phyloP scores from a whole-genome alignment of 345 rosid genomes.

The Leavenworthia alabamica region DNA sequence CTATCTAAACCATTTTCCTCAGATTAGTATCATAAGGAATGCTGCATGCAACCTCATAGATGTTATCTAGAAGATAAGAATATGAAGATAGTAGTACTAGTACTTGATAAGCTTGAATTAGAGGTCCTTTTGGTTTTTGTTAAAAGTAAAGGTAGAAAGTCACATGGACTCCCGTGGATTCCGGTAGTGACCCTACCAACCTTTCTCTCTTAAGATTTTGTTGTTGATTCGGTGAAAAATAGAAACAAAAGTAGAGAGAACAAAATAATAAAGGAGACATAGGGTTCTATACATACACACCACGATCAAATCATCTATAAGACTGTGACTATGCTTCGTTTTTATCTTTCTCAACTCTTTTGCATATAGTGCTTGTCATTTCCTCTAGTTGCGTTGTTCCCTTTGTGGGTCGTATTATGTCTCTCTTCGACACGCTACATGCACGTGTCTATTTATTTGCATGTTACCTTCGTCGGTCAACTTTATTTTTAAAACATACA shows the following conservation, averaged over 20 bases:
- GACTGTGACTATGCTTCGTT: conserved; percentile 7
- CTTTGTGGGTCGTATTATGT: conserved; percentile 40
- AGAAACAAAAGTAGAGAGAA: not conserved
- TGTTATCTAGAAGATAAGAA: conserved; percentile 5
- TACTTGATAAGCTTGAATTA: conserved; percentile 19
- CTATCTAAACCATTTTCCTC: not conserved
- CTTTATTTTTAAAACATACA: not conserved
- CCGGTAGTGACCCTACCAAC: conserved; percentile 46
- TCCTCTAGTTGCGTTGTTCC: conserved; percentile 28
- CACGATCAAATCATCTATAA: conserved; percentile 23
- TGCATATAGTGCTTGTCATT: conserved; percentile 38
- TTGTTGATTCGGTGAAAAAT: conserved; percentile 11
- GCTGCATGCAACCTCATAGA: conserved; percentile 7
- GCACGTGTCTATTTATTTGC: conserved; percentile 17
- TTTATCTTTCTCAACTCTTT: conserved; percentile 17
- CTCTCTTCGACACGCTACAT: conserved; percentile 9
- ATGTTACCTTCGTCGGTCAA: conserved; percentile 16
- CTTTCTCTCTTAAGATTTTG: conserved; percentile 21
- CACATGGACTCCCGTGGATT: conserved; percentile 81
- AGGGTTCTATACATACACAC: conserved; percentile 26
- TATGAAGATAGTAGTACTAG: too few relatives aligned
- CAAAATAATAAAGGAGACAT: conserved; percentile 2
- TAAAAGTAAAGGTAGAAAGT: conserved; percentile 34
- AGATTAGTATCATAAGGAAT: not conserved
- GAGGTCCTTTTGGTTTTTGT: conserved; percentile 13